These are phyloP conservation scores for Neospermospora avenae DNA, from an alignment of 2,329 filamentous ascomycete genomes.

Conservation along the genomic window DNA sequence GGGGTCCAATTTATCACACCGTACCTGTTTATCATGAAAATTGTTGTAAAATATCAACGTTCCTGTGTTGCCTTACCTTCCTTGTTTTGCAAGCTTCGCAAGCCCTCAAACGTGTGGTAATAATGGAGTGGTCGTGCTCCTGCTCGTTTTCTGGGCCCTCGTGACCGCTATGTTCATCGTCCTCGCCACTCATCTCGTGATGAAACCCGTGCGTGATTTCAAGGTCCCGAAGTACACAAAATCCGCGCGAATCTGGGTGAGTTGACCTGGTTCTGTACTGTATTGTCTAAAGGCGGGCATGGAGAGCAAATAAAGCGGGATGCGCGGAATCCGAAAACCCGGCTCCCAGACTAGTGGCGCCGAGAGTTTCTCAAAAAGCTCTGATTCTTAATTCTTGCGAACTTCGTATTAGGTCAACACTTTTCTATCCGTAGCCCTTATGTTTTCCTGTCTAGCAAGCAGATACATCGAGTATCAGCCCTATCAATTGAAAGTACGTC, in stretches of 20 bases:
- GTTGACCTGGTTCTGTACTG: neutral
- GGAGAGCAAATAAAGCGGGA: neutral
- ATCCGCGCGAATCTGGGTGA: neutral
- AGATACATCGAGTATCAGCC: no score
- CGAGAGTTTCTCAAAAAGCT: neutral
- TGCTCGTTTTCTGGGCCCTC: neutral
- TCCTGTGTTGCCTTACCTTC: conserved; percentile 3
- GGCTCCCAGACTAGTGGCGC: neutral
- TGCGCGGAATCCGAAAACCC: conserved; percentile 6
- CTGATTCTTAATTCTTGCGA: neutral
- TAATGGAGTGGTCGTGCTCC: conserved; percentile 6
- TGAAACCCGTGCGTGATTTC: neutral
- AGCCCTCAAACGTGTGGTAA: conserved; percentile 11
- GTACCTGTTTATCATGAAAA: conserved; percentile 2
- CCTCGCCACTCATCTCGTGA: conserved; percentile 11
- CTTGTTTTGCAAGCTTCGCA: conserved; percentile 15
- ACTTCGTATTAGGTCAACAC: conserved; percentile 5
- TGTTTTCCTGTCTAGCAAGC: no score
- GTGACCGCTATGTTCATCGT: neutral
- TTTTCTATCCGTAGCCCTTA: neutral
- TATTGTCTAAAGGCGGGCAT: neutral
- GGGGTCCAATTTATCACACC: conserved; percentile 15
- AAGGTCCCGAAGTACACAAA: neutral
- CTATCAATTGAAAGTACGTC: neutral
- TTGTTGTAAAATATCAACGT: neutral